Base-by-base conservation (phyloP, 2,329 filamentous ascomycete species). In the Monilinia polystroma region DNA sequence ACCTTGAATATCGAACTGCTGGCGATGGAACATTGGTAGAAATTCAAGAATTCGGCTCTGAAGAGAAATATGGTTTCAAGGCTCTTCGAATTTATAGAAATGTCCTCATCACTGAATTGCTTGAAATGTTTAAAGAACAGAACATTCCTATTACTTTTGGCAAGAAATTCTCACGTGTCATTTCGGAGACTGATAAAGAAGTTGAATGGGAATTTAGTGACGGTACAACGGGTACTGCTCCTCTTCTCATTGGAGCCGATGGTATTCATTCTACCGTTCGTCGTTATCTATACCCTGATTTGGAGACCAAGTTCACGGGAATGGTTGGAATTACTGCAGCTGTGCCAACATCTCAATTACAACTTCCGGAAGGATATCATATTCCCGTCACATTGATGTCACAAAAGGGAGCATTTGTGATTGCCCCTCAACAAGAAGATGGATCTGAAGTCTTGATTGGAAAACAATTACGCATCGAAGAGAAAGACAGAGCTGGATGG, bases 191-290 rank as follows among this genome's bases (percentile, higher is more conserved):
- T 0, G 75, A 78, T 0, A 66, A 78, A 0, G 73, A 73, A 0
- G 81, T 86, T 0, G 78, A 75, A 0, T 83, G 82, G 70, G 77
- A 77, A 16, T 84, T 87, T 66, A 74, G 74, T 0, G 81, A 85
- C 64, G 83, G 82, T 1, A 77, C 77, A 0, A 76, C 72, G 0
- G 76, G 71, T 1, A 73, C 70, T 0, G 81, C 83, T 0, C 70
- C 76, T 2, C 72, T 85, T 16, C 79, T 88, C 0, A 77, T 87
- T 20, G 85, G 84, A 0, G 83, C 84, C 0, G 85, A 88, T 67
- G 85, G 86, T 0, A 87, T 88, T 60, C 83, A 87, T 72, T 87
- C 84, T 0, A 78, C 76, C 0, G 82, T 87, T 0, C 80, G 85
- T 3, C 78, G 76, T 4, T 81, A 85, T 53, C 76, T 88, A 0